These are phyloP conservation scores for Achlya hypogyna DNA, from an alignment of 352 stramenopile genomes.

Conservation along the genomic window DNA sequence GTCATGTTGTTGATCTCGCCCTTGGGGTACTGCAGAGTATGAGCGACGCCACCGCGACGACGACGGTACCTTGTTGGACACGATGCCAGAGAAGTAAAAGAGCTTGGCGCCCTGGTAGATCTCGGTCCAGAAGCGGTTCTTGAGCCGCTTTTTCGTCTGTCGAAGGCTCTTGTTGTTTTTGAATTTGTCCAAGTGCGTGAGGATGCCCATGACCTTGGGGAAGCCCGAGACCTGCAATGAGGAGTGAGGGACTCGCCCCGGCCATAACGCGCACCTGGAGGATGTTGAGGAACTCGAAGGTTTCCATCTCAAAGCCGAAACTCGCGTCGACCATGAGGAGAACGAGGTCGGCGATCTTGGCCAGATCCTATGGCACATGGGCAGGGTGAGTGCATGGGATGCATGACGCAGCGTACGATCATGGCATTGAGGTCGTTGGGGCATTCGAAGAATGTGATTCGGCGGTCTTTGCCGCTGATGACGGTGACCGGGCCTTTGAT, in stretches of 20 bases:
- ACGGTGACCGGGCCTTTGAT: conserved; percentile 98
- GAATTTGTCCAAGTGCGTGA: conserved; percentile 99
- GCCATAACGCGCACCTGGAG: conserved; percentile 77
- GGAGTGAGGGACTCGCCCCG: neutral
- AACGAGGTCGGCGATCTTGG: conserved; percentile 98
- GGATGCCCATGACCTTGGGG: conserved; percentile 96
- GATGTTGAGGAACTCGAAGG: conserved; percentile 99
- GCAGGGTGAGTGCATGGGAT: conserved; percentile 33
- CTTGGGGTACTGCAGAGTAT: conserved; percentile 88
- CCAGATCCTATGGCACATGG: conserved; percentile 85
- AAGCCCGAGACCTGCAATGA: conserved; percentile 57
- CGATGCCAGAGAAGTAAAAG: conserved; percentile 97
- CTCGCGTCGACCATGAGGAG: conserved; percentile 98
- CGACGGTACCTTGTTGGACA: conserved; percentile 87
- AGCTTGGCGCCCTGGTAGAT: conserved; percentile 91
- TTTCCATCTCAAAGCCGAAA: conserved; percentile 99
- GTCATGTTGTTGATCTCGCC: conserved; percentile 97
- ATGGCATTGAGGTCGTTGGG: conserved; percentile 91
- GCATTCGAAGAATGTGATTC: conserved; percentile 99
- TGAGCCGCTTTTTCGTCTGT: conserved; percentile 98
- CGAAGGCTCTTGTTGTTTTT: conserved; percentile 96
- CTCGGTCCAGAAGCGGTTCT: conserved; percentile 99
- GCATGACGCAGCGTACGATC: conserved; percentile 30
- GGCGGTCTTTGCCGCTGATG: conserved; percentile 94
- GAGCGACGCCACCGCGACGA: neutral